A percentile compares a stretch with the other conserved stretches of the same genome.
phyloP scores from a whole-genome alignment of 2,329 filamentous ascomycete species.

The Diaporthe amygdali region DNA sequence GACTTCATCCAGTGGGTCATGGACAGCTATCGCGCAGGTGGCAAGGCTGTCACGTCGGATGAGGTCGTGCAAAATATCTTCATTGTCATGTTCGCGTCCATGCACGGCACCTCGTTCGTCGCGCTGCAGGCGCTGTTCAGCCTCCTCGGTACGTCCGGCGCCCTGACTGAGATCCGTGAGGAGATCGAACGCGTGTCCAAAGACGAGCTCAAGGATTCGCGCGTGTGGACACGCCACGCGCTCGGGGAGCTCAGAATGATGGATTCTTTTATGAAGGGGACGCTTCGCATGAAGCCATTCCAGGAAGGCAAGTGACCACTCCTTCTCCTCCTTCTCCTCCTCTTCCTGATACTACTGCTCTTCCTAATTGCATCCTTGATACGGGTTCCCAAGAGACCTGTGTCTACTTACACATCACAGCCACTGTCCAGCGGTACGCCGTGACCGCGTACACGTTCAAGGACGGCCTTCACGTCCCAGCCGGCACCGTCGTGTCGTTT shows the following conservation, averaged over 20 bases:
- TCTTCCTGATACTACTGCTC: too few relatives aligned
- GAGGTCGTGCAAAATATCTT: conserved; percentile 28
- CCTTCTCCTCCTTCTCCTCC: background rate
- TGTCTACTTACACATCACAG: background rate
- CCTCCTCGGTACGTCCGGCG: conserved; percentile 24
- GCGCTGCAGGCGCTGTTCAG: background rate
- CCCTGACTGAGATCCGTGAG: conserved; percentile 25
- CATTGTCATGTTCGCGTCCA: conserved; percentile 30
- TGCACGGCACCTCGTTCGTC: conserved; percentile 21
- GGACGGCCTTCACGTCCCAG: conserved; percentile 28
- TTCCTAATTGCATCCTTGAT: too few relatives aligned
- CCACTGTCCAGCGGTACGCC: conserved; percentile 3
- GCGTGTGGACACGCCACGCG: conserved; percentile 27
- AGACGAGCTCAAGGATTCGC: conserved; percentile 22
- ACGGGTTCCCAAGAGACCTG: accelerated
- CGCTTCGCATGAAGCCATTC: conserved; percentile 27
- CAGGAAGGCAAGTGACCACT: conserved; percentile 10
- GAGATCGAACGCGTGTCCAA: conserved; percentile 24
- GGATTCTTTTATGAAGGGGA: conserved; percentile 30
- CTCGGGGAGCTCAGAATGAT: conserved; percentile 26
- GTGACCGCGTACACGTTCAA: conserved; percentile 7
- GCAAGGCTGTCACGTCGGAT: conserved; percentile 25
- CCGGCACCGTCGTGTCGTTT: conserved; percentile 27
- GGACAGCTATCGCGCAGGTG: conserved; percentile 26
- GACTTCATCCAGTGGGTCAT: conserved; percentile 30